phyloP scores from a whole-genome alignment of 192 early-diverging fungal species.

The Backusella macrospora region DNA sequence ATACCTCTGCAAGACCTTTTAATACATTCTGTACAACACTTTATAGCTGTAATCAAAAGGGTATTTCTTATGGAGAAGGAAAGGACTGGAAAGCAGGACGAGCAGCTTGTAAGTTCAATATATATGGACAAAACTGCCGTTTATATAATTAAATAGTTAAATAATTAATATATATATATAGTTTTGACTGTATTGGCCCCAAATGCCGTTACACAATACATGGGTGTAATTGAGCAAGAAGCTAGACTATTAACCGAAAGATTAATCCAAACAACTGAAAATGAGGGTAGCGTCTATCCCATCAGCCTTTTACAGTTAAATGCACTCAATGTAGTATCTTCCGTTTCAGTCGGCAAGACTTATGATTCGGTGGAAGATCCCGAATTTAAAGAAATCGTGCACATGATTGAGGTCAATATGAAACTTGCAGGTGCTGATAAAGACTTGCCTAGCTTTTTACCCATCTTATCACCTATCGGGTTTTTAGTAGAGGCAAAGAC shows the following conservation, averaged over 20 bases:
- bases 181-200: not conserved
- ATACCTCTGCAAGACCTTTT: conserved; percentile 6
- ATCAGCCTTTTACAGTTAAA: not conserved
- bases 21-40: not conserved
- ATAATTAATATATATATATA: not conserved
- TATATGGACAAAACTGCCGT: not conserved
- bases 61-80: conserved; percentile 15
- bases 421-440: conserved; percentile 11
- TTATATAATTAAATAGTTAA: not conserved
- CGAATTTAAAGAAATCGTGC: not conserved
- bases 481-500: not conserved
- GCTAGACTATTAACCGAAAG: not conserved
- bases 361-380: conserved; percentile 12
- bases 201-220: not conserved
- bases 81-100: conserved; percentile 1
- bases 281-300: not conserved
- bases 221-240: not conserved
- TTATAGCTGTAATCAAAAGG: conserved; percentile 18
- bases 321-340: conserved; percentile 12
- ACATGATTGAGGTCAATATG: not conserved
- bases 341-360: conserved; percentile 1
- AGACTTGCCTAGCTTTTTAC: conserved; percentile 17
- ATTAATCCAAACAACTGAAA: conserved; percentile 3
- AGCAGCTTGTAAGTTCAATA: not conserved
- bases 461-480: not conserved